These are phyloP conservation scores for Articulospora tetracladia DNA, from an alignment of 495 filamentous ascomycete genomes.

Conservation along the genomic window DNA sequence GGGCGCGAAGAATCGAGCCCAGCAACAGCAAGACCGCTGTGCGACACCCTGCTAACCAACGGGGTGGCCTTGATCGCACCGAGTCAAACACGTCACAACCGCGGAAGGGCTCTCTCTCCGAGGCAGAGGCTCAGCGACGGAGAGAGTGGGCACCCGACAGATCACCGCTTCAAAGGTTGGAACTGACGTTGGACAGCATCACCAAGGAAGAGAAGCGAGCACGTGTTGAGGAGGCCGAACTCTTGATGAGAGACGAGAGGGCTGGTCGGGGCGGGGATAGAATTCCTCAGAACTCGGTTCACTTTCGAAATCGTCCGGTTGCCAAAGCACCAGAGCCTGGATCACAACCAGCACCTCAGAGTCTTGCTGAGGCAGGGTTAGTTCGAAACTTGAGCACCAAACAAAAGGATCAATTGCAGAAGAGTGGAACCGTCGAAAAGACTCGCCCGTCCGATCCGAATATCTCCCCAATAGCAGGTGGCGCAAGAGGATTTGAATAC, in stretches of 20 bases:
- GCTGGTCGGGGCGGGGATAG: constrained; percentile 30
- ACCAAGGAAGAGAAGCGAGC: constrained; percentile 89
- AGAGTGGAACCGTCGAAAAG: constrained; percentile 21
- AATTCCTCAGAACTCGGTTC: constrained; percentile 24
- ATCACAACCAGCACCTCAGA: constrained; percentile 17
- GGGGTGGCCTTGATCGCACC: neutral
- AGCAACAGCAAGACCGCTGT: constrained; percentile 12
- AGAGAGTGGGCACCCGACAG: constrained; percentile 68
- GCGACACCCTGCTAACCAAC: neutral
- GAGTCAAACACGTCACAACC: neutral
- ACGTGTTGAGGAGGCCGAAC: constrained; percentile 74
- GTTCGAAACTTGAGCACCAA: constrained; percentile 16
- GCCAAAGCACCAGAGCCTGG: constrained; percentile 16
- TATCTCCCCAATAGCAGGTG: neutral
- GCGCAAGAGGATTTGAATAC: constrained; percentile 11
- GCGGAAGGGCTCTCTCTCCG: constrained; percentile 9
- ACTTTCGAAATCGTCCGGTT: constrained; percentile 27
- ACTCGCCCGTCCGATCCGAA: constrained; percentile 7
- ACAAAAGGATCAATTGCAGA: constrained; percentile 22
- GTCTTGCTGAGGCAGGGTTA: constrained; percentile 12
- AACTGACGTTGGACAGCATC: constrained; percentile 80
- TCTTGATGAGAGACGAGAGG: constrained; percentile 47
- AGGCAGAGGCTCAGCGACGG: constrained; percentile 5
- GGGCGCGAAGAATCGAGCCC: neutral
- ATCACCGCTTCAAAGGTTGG: constrained; percentile 88